These are phyloP conservation scores for Funneliformis geosporum DNA, from an alignment of 192 early-diverging fungal genomes.

Conservation along the genomic window DNA sequence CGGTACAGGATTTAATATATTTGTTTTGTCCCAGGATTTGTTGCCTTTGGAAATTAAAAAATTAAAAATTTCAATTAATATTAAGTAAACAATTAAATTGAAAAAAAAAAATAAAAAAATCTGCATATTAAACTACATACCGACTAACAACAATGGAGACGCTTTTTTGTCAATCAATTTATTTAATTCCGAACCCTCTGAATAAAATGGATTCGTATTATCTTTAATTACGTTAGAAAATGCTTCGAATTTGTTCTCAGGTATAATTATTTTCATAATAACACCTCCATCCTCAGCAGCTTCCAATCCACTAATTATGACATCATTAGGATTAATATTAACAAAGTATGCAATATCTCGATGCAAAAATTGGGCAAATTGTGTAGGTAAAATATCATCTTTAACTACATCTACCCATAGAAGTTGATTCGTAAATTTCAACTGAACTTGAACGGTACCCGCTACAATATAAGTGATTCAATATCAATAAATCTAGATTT, in stretches of 20 bases:
- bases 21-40: too few relatives aligned
- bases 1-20: too few relatives aligned
- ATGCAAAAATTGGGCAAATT: not conserved
- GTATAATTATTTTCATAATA: slow-evolving; percentile 4
- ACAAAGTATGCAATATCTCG: not conserved
- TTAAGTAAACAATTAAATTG: not conserved
- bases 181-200: not conserved
- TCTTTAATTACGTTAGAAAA: not conserved
- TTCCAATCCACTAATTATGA: not conserved
- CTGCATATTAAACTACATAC: not conserved
- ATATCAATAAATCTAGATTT: too few relatives aligned
- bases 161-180: not conserved
- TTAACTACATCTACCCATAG: not conserved
- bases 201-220: slow-evolving; percentile 8
- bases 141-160: not conserved
- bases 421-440: not conserved
- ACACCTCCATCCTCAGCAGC: slow-evolving; percentile 3
- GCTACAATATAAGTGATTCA: not conserved
- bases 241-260: not conserved
- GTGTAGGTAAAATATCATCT: not conserved
- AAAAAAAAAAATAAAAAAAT: not conserved
- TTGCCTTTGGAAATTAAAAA: too few relatives aligned
- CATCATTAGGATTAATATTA: not conserved
- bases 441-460: not conserved
- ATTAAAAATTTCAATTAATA: too few relatives aligned